Conservation (phyloP, 108 stramenopile species). For the Nitzschia sp. region DNA sequence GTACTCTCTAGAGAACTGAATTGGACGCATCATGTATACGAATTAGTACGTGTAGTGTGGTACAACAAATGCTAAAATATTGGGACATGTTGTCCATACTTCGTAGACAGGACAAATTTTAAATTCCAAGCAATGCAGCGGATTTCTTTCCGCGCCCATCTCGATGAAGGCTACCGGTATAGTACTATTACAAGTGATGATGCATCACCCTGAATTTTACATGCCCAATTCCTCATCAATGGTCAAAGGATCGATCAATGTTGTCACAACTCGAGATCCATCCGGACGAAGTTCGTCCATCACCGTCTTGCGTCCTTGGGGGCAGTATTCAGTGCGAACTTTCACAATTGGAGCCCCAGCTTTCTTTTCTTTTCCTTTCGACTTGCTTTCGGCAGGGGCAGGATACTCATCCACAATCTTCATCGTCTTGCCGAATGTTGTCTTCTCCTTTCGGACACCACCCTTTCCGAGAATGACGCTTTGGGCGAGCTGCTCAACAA, state of each 20-base stretch:
- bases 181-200: too few species aligned
- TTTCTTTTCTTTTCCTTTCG: not conserved
- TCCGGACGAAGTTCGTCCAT: conserved; percentile 20
- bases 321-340: conserved; percentile 33
- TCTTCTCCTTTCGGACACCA: conserved; percentile 17
- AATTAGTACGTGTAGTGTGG: too few species aligned
- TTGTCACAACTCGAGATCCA: conserved; percentile 30
- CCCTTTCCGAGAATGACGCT: conserved; percentile 20
- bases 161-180: too few species aligned
- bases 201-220: too few species aligned
- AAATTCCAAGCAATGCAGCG: too few species aligned
- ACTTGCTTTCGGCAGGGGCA: not conserved
- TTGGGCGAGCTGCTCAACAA: conserved; percentile 4
- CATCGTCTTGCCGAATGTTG: conserved; percentile 15
- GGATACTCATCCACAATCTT: conserved; percentile 39
- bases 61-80: too few species aligned
- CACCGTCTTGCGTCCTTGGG: conserved; percentile 24
- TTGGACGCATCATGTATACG: too few species aligned
- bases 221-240: too few species aligned
- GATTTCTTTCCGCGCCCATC: too few species aligned
- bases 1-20: too few species aligned
- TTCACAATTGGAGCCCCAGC: conserved; percentile 21
- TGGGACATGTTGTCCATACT: too few species aligned
- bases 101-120: too few species aligned
- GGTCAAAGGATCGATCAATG: conserved; percentile 18